Conservation (phyloP, 768 basidiomycete genomes). For the Tremella mesenterica region DNA sequence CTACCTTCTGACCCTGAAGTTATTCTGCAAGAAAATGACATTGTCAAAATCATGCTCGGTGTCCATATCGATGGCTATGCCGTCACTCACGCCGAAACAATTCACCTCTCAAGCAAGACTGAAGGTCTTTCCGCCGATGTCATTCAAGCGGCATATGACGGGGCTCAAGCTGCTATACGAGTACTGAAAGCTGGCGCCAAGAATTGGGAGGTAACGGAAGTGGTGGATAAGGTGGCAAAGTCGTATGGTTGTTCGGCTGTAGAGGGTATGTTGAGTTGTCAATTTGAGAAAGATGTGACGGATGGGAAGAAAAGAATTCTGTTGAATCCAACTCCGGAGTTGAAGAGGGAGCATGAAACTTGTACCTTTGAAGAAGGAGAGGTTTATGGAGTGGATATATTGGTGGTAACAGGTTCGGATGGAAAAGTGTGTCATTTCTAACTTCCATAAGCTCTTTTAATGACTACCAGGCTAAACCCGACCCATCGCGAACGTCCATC, state of each 20-base stretch:
- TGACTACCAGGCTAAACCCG: conserved; percentile 66
- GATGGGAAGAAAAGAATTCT: conserved; percentile 96
- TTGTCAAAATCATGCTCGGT: conserved; percentile 92
- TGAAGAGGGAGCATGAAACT: conserved; percentile 76
- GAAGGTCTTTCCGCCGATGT: conserved; percentile 84
- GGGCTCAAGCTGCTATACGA: conserved; percentile 85
- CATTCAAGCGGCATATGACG: conserved; percentile 84
- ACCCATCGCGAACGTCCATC: conserved; percentile 83
- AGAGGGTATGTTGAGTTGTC: conserved; percentile 94
- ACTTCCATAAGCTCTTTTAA: neutral
- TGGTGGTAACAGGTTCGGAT: conserved; percentile 66
- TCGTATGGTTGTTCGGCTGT: conserved; percentile 74
- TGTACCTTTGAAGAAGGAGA: conserved; percentile 83
- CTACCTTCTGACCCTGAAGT: conserved; percentile 59
- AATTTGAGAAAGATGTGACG: conserved; percentile 86
- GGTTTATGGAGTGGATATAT: conserved; percentile 82
- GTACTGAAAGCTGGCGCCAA: conserved; percentile 83
- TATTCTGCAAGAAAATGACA: conserved; percentile 58
- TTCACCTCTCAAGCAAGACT: conserved; percentile 72
- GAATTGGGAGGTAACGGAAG: conserved; percentile 90
- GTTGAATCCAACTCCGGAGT: conserved; percentile 72
- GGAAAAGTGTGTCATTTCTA: conserved; percentile 54
- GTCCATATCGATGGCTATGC: conserved; percentile 98
- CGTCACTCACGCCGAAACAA: conserved; percentile 82
- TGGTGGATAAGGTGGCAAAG: conserved; percentile 60